These are phyloP conservation scores for Canariomyces notabilis DNA, from an alignment of 2,329 filamentous ascomycete genomes.

Conservation along the genomic window DNA sequence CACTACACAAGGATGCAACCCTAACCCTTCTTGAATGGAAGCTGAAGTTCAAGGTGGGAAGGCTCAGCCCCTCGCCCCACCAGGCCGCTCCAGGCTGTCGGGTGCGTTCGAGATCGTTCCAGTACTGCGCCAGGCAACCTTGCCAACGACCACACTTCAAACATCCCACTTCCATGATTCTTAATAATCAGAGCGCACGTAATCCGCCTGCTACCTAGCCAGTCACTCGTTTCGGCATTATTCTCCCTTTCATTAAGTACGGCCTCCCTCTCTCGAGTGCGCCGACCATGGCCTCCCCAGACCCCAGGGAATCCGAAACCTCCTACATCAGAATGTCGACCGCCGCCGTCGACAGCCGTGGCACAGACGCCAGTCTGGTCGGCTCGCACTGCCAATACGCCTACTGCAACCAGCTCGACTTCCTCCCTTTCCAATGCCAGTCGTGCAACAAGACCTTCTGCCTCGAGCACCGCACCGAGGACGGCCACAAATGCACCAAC, in stretches of 20 bases:
- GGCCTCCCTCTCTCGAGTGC: constrained; percentile 8
- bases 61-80: constrained; percentile 4
- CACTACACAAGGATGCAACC: not conserved
- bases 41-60: no score
- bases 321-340: constrained; percentile 66
- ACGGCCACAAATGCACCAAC: constrained; percentile 64
- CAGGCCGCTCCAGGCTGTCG: constrained; percentile 10
- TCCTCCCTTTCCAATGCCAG: constrained; percentile 90
- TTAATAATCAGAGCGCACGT: constrained; percentile 15
- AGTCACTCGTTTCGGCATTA: not conserved
- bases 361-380: constrained; percentile 70
- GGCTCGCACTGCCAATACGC: constrained; percentile 86
- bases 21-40: no score
- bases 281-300: constrained; percentile 49
- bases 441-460: constrained; percentile 83
- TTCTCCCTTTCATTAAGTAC: not conserved
- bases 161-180: constrained; percentile 3
- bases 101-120: constrained; percentile 23
- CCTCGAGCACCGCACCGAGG: constrained; percentile 87
- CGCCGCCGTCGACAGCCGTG: constrained; percentile 39
- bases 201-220: constrained; percentile 1
- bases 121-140: constrained; percentile 6
- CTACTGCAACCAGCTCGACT: constrained; percentile 93
- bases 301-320: constrained; percentile 38
- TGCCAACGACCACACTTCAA: constrained; percentile 3